Evolutionary conservation across 768 basidiomycete species (phyloP).

Genomic region (Lactarius tabidus): DNA sequence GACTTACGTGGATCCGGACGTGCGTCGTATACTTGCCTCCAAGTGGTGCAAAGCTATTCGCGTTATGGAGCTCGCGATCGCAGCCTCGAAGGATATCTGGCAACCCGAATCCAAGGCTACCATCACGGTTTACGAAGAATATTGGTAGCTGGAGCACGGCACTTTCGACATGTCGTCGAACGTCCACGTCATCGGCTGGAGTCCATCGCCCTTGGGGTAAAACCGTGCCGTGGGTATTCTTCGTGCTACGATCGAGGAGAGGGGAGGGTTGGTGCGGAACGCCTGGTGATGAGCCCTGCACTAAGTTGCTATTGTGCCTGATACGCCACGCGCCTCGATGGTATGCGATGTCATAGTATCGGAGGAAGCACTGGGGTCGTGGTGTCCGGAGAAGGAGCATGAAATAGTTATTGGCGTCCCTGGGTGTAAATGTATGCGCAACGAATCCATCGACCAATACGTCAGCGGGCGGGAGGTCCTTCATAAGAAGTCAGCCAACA

Average conservation of each 20-base stretch:
- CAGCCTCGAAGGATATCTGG: constrained; percentile 5
- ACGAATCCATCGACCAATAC: constrained; percentile 5
- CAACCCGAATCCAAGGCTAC: not conserved
- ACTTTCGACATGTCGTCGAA: not conserved
- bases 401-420: constrained; percentile 2
- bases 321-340: constrained; percentile 4
- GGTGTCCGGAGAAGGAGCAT: not conserved
- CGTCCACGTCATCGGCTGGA: constrained; percentile 5
- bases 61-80: no score
- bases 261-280: not conserved
- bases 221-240: not conserved
- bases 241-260: not conserved
- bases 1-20: no score
- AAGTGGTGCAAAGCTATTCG: no score
- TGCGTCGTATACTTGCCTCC: no score
- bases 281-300: not conserved
- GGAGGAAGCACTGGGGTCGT: not conserved
- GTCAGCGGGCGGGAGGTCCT: no score
- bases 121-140: no score
- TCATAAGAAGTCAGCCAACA: no score
- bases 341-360: not conserved
- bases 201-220: constrained; percentile 15
- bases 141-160: no score
- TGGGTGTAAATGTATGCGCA: not conserved
- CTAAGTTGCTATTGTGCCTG: not conserved